Base-by-base conservation (phyloP, 148 eudicot genomes). In the Rhododendron henanense region DNA sequence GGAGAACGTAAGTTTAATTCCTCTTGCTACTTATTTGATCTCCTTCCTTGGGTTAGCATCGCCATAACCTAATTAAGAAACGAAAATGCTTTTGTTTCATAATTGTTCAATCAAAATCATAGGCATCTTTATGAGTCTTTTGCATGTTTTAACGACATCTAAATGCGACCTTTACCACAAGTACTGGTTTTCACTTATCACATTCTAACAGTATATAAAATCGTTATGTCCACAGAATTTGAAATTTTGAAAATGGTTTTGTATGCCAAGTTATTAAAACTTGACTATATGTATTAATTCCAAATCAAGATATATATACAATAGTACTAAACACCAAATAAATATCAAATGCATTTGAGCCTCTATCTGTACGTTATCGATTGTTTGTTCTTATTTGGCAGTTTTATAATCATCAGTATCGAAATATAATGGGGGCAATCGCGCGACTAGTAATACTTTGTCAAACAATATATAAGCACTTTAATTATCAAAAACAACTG, bases 1-100 rank as follows among this genome's bases (percentile, higher is more conserved):
- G 98, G 98, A 8, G 98, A 94, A 92, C 81, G 98, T 96, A 78
- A 92, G 98, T 85, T 35, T 31, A 31, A 31, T 31, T 67, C n/a
- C 50, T 55, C 14, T 48, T 10, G 0, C 13, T 48, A 41, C 13
- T 48, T 48, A 10, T 28, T 35, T 41, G 45, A 77, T 39, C 41
- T 41, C n/a, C 80, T 41, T 18, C n/a, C 41, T 53, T 25, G 31
- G 10, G 73, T 25, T 65, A 23, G 28, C 73, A 65, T 65, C 11
- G 31, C 0, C 73, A 25, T n/a, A 65, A 48, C 51, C 51, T 48
- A 48, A 48, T 41, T 41, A 41, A 51, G 55, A 51, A 51, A 51
- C 16, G 55, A 2, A 51, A 51, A 51, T 51, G 16, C 55, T 51
- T 51, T 51, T 13, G 15, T 65, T 25, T 9, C 73, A 65, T n/a